Percentiles rank a stretch among this genome's conserved stretches.
Evolutionary conservation across 768 basidiomycete genomes (phyloP).

Genomic region (Lepiota brunneoincarnata): DNA sequence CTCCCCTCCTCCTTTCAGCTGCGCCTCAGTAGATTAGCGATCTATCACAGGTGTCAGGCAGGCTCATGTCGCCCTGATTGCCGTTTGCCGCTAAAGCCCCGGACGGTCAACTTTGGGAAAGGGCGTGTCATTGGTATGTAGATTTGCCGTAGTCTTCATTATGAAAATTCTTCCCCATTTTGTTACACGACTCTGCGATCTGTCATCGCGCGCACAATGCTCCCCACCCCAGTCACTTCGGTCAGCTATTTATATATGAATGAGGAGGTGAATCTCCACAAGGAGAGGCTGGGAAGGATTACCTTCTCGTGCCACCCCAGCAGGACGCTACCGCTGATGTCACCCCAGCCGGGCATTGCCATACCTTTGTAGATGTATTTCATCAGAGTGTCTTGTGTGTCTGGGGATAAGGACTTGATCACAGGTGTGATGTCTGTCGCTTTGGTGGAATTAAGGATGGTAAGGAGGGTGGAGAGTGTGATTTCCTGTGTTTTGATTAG

Average conservation of each 20-base stretch:
- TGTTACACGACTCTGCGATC: constrained; percentile 50
- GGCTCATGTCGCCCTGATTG: too few species aligned
- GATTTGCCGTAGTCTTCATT: not conserved
- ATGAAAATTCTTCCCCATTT: not conserved
- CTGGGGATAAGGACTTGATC: constrained; percentile 68
- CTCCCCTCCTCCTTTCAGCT: not conserved
- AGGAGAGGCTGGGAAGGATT: constrained; percentile 13
- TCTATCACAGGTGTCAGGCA: too few species aligned
- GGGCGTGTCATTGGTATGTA: too few species aligned
- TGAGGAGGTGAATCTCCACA: constrained; percentile 1
- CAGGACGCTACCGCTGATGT: constrained; percentile 56
- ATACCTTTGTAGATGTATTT: constrained; percentile 99
- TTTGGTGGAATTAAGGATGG: constrained; percentile 93
- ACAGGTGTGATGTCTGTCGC: constrained; percentile 78
- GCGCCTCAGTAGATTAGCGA: too few species aligned
- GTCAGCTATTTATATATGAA: constrained; percentile 59
- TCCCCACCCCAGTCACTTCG: constrained; percentile 91
- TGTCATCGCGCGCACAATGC: constrained; percentile 84
- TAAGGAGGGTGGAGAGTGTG: constrained; percentile 76
- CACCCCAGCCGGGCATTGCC: constrained; percentile 63
- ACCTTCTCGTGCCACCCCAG: constrained; percentile 98
- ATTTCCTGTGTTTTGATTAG: constrained; percentile 49
- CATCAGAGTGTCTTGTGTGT: constrained; percentile 90
- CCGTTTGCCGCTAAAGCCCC: too few species aligned
- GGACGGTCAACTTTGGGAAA: too few species aligned